Percentiles rank a stretch among this genome's conserved stretches.
Conservation (phyloP, 306 rosid species). For the Trifolium fragiferum region DNA sequence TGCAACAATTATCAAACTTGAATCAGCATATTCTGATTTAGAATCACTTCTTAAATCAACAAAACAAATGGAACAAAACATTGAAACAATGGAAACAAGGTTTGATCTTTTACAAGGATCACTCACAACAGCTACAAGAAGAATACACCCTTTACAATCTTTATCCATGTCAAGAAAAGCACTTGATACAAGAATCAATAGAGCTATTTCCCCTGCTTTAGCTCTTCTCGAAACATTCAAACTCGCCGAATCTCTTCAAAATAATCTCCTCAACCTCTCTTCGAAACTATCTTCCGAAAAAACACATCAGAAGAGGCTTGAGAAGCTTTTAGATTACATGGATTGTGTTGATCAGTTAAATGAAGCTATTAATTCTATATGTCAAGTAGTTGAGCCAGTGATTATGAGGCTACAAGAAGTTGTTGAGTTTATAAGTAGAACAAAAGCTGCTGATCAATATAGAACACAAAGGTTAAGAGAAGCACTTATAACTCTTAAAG, state of each 20-base stretch:
- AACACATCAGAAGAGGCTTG: constrained; percentile 42
- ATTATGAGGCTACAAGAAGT: constrained; percentile 88
- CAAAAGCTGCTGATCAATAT: constrained; percentile 71
- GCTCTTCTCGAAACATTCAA: constrained; percentile 63
- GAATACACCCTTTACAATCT: constrained; percentile 71
- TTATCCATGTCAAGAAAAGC: constrained; percentile 82
- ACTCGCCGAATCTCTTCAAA: constrained; percentile 63
- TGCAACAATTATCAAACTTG: constrained; percentile 46
- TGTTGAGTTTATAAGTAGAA: constrained; percentile 87
- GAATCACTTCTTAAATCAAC: constrained; percentile 56
- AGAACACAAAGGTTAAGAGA: constrained; percentile 67
- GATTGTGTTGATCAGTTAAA: constrained; percentile 65
- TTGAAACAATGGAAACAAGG: constrained; percentile 55
- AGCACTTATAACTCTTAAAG: constrained; percentile 70
- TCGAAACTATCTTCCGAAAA: constrained; percentile 47
- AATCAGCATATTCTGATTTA: constrained; percentile 64
- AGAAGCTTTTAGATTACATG: constrained; percentile 57
- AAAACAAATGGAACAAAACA: constrained; percentile 49
- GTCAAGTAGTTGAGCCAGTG: constrained; percentile 72
- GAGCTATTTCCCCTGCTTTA: constrained; percentile 80
- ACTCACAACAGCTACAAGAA: constrained; percentile 56
- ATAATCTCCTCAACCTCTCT: constrained; percentile 50
- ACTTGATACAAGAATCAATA: constrained; percentile 69
- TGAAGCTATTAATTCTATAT: constrained; percentile 51
- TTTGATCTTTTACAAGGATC: constrained; percentile 57